These are phyloP conservation scores for Penicillium longicatenatum DNA, from an alignment of 495 filamentous ascomycete species.

Conservation along the genomic window DNA sequence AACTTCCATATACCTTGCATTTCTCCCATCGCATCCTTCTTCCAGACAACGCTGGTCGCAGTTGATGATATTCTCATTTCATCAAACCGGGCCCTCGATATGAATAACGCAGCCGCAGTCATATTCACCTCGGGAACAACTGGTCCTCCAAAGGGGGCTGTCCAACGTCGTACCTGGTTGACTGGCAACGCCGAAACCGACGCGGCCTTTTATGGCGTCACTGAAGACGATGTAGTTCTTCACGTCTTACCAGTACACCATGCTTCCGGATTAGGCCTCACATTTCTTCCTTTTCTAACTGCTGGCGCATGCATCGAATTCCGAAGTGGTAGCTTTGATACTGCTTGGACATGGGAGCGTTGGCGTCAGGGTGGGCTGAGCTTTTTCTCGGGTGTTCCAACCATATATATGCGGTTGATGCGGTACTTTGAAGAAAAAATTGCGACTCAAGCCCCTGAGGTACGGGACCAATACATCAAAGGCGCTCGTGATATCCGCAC, in stretches of 20 bases:
- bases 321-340: conserved; percentile 45
- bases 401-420: conserved; percentile 54
- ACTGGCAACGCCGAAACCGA: conserved; percentile 30
- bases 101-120: conserved; percentile 28
- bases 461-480: conserved; percentile 33
- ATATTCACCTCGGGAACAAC: conserved; percentile 52
- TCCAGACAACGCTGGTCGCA: conserved; percentile 11
- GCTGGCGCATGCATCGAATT: conserved; percentile 49
- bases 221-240: conserved; percentile 28
- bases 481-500: conserved; percentile 43
- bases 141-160: conserved; percentile 49
- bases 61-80: conserved; percentile 24
- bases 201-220: conserved; percentile 30
- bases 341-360: conserved; percentile 52
- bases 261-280: conserved; percentile 48
- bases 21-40: conserved; percentile 24
- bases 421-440: conserved; percentile 44
- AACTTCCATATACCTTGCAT: conserved; percentile 23
- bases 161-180: conserved; percentile 34
- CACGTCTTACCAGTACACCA: conserved; percentile 53
- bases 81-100: conserved; percentile 26
- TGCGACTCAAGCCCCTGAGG: conserved; percentile 20
- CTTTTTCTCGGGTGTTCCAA: conserved; percentile 53
- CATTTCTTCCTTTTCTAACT: conserved; percentile 47
- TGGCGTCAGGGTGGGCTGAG: conserved; percentile 45